phyloP scores from a whole-genome alignment of 2,329 filamentous ascomycete genomes.

The Diaporthe vexans region DNA sequence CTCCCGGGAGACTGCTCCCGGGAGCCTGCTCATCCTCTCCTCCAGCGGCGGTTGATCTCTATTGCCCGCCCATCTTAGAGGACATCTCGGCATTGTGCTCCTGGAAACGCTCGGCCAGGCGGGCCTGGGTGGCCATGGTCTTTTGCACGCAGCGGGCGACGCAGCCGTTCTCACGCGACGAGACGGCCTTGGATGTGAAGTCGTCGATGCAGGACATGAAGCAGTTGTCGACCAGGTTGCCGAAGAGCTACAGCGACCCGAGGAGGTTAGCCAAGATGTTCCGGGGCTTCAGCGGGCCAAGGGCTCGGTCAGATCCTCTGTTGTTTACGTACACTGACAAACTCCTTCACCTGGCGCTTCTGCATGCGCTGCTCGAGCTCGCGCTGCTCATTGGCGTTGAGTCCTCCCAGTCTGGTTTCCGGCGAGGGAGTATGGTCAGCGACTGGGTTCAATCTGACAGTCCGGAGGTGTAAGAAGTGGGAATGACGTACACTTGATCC shows the following conservation, averaged over 20 bases:
- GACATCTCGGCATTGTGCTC: slow-evolving; percentile 75
- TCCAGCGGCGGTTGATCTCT: slow-evolving; percentile 43
- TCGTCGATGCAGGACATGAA: slow-evolving; percentile 98
- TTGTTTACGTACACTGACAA: slow-evolving; percentile 84
- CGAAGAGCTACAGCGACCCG: slow-evolving; percentile 63
- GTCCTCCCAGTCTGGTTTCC: slow-evolving; percentile 53
- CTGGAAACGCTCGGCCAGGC: slow-evolving; percentile 91
- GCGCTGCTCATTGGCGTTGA: slow-evolving; percentile 86
- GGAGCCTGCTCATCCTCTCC: not conserved
- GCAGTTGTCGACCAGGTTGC: slow-evolving; percentile 85
- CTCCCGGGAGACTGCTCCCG: not conserved
- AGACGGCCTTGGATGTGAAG: slow-evolving; percentile 97
- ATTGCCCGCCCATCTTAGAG: slow-evolving; percentile 65
- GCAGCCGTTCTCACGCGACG: slow-evolving; percentile 89
- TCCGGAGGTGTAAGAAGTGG: not conserved
- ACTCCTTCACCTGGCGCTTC: slow-evolving; percentile 98
- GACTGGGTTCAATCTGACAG: not conserved
- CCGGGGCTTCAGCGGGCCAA: not conserved
- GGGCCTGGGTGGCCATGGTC: slow-evolving; percentile 91
- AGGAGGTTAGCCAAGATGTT: not conserved
- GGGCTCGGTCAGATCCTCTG: not conserved
- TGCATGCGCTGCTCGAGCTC: slow-evolving; percentile 96
- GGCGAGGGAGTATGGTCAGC: slow-evolving; percentile 26
- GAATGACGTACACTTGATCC: slow-evolving; percentile 39
- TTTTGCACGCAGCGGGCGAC: slow-evolving; percentile 96